Evolutionary conservation across 2,329 filamentous ascomycete genomes (phyloP), one percentile per base, ranked within the genome.

Genomic region (Microdochium trichocladiopsis): DNA sequence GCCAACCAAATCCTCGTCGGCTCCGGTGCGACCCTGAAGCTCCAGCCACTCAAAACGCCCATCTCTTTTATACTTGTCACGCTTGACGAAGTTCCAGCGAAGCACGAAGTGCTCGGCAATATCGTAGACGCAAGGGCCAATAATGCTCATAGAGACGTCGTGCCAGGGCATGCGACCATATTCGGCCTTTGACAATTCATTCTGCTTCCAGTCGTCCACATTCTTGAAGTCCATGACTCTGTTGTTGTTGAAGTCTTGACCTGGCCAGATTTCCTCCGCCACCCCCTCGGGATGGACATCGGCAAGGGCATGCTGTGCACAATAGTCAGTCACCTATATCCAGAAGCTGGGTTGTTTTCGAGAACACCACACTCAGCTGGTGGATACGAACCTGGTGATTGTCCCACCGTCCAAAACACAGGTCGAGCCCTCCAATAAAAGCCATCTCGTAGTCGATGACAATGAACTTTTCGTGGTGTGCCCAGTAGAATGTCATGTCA

Each of bases 101-200:
- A 96, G 73, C 9, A 95, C 84, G 61, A 97, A 99, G 66, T 97
- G 92, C 69, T 96, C 92, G 0, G 92, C 92, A 60, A 99, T 94
- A 63, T 97, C 93, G 65, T 93, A 91, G 11, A 96, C 89, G 58
- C 86, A 89, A 18, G 92, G 90, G 0, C 94, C 93, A 53, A 94
- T 81, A n/a, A 96, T 61, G 12, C 87, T 91, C 88, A 97, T 95
- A 10, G 89, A 80, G 2, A 96, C 91, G 66, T 99, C 94, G 65
- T 97, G 92, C 94, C 94, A 99, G 0, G 93, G 93, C 94, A 99
- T 97, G 25, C 94, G 86, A 8, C 92, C 92, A 61, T 86, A 95
- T 49, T 96, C 90, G 2, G 87, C 84, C 70, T 97, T 97, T 68
- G 85, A 90, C 16, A 97, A 75, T 66, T 96, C 90, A 59, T 99